Evolutionary conservation across 2,329 filamentous ascomycete species (phyloP).

Genomic region (Sporothrix variecibatus): DNA sequence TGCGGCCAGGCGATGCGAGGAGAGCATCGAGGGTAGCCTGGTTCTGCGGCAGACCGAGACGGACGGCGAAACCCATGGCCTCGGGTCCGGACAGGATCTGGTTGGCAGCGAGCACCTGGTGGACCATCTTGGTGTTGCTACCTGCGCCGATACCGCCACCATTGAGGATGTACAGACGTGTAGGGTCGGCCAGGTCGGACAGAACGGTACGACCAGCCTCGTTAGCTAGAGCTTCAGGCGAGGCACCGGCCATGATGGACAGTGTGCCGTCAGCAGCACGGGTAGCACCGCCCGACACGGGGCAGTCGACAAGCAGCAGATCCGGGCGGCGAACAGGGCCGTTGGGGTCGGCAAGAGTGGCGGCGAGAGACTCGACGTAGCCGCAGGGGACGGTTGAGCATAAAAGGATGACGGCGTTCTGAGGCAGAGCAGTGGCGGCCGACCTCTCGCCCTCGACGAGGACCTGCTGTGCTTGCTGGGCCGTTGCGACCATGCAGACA

Average conservation of each 20-base stretch:
- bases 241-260: constrained; percentile 72
- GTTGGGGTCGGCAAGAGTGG: constrained; percentile 55
- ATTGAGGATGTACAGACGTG: constrained; percentile 63
- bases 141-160: constrained; percentile 61
- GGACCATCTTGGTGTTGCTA: constrained; percentile 64
- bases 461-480: constrained; percentile 56
- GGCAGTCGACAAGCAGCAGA: constrained; percentile 68
- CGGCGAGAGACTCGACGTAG: constrained; percentile 63
- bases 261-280: constrained; percentile 71
- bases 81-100: constrained; percentile 64
- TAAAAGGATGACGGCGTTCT: constrained; percentile 63
- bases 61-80: constrained; percentile 60
- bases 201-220: constrained; percentile 60
- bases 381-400: constrained; percentile 71
- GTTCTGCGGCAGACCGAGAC: constrained; percentile 54
- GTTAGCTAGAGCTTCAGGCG: constrained; percentile 60
- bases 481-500: constrained; percentile 75
- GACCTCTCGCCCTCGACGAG: constrained; percentile 61
- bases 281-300: constrained; percentile 70
- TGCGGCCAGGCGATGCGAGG: constrained; percentile 52
- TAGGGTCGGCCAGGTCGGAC: constrained; percentile 60
- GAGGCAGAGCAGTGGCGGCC: constrained; percentile 51
- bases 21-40: constrained; percentile 46
- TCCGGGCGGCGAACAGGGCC: constrained; percentile 61
- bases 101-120: constrained; percentile 64